Percentiles rank a stretch among this genome's conserved stretches.
Conservation (phyloP, 2,329 filamentous ascomycete species). For the Eutypa lata region DNA sequence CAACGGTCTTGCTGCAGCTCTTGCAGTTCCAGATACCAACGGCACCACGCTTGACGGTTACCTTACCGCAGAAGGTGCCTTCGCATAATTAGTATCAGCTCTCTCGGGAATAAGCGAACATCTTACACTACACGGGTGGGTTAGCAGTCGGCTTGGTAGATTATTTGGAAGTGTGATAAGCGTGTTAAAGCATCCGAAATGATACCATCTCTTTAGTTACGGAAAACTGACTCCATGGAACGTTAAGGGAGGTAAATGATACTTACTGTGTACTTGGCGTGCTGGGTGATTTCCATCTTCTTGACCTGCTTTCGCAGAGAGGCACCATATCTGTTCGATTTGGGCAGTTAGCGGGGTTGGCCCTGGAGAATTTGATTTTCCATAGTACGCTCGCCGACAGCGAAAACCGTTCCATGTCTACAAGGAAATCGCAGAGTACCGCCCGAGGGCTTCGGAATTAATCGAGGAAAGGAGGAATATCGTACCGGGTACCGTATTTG, state of each 20-base stretch:
- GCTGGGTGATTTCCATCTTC: constrained; percentile 99
- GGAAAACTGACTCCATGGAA: too few relatives aligned
- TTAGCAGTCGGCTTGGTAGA: neutral
- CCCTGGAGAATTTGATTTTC: neutral
- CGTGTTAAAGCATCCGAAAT: too few relatives aligned
- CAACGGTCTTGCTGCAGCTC: constrained; percentile 90
- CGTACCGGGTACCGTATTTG: constrained; percentile 96
- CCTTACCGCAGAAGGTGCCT: constrained; percentile 99
- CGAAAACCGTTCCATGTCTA: neutral
- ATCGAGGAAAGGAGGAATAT: constrained; percentile 24
- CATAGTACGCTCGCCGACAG: neutral
- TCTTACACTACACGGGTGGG: neutral
- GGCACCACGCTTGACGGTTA: constrained; percentile 83
- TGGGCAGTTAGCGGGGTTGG: constrained; percentile 11
- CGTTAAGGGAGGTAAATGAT: too few relatives aligned
- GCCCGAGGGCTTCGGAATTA: neutral
- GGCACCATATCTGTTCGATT: constrained; percentile 77
- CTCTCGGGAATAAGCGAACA: neutral
- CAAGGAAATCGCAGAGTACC: neutral
- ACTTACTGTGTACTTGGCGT: constrained; percentile 71
- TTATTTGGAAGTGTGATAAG: too few relatives aligned
- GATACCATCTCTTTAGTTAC: too few relatives aligned
- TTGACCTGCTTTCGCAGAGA: constrained; percentile 99
- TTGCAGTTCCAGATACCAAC: constrained; percentile 98
- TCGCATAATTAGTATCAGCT: constrained; percentile 34